Base-by-base conservation (phyloP, 1,284 basidiomycete species). In the Ganoderma leucocontextum region DNA sequence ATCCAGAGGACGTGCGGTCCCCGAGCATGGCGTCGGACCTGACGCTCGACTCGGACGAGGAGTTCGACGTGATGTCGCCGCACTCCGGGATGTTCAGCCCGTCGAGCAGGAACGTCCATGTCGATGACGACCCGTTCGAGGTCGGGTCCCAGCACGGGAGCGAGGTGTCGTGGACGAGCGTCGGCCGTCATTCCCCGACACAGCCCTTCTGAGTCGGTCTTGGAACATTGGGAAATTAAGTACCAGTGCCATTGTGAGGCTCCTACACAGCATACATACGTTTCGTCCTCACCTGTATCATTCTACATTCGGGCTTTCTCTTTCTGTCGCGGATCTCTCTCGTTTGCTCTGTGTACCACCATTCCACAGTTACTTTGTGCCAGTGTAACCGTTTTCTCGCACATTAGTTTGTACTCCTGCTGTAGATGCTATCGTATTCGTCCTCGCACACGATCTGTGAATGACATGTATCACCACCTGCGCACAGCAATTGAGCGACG, bases 41-140 rank as follows among this genome's bases (percentile, higher is more conserved):
- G 29, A 73, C 71, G 47, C 59, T 78, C 62, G 69, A 70, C 25
- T 68, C 73, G 29, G 67, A 74, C 62, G 70, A 74, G 33, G 76
- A 75, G 25, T 74, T 74, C 62, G 73, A 75, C 58, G 69, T 75
- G 17, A 68, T 77, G 41, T 76, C 75, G 12, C 68, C 75, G 42
- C 76, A 76, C 39, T 77, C 77, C 7, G 78, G 72, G 8, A 78
- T 78, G 72, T 79, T 79, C 72, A 77, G 77, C 65, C 70, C 72
- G n/a, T 49, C 67, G 25, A 10, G 36, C 22, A 15, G 25, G 22
- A 22, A 33, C 22, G 66, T 53, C 38, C 68, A 52, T 5, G 65
- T 67, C 9, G 68, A 70, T 29, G 74, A 75, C n/a, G 75, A 76
- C 67, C 68, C 72, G 29, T 76, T 74, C 58, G 75, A 77, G 25